Evolutionary conservation across 1,284 basidiomycete genomes (phyloP).

Genomic region (Chalciporus sp.): DNA sequence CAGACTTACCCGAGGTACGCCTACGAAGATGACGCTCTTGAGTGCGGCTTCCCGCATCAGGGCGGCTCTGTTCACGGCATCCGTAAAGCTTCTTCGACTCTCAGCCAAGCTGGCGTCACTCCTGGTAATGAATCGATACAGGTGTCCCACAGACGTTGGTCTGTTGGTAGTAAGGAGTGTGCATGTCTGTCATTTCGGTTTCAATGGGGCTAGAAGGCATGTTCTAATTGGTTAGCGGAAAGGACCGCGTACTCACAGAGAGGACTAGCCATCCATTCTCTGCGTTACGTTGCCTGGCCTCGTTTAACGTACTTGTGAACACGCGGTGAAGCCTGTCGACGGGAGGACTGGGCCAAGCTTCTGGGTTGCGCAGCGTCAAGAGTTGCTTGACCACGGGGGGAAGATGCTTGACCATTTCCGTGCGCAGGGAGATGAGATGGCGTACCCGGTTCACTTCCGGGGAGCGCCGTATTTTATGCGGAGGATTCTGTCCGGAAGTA

Average conservation of each 20-base stretch:
- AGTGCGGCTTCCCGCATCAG: conserved; percentile 92
- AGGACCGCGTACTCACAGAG: conserved; percentile 51
- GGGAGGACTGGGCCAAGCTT: conserved; percentile 62
- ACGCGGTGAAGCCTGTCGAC: conserved; percentile 53
- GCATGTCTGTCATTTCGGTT: conserved; percentile 62
- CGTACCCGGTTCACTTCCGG: neutral
- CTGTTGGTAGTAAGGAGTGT: conserved; percentile 83
- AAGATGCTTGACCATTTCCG: conserved; percentile 45
- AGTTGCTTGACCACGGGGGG: conserved; percentile 68
- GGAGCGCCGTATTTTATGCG: conserved; percentile 8
- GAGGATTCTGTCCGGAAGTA: neutral
- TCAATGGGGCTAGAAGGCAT: conserved; percentile 18
- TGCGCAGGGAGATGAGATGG: neutral
- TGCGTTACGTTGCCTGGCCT: conserved; percentile 65
- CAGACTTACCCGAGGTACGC: conserved; percentile 76
- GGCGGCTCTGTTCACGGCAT: conserved; percentile 70
- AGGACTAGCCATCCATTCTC: conserved; percentile 85
- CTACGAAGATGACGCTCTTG: conserved; percentile 92
- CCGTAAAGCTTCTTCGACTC: conserved; percentile 47
- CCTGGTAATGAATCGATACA: conserved; percentile 78
- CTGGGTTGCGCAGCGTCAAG: conserved; percentile 68
- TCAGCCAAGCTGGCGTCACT: conserved; percentile 45
- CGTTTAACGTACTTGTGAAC: conserved; percentile 59
- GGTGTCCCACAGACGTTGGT: conserved; percentile 74
- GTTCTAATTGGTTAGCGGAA: conserved; percentile 9